phyloP scores from a whole-genome alignment of 345 rosid species.

The Eutrema yunnanense region DNA sequence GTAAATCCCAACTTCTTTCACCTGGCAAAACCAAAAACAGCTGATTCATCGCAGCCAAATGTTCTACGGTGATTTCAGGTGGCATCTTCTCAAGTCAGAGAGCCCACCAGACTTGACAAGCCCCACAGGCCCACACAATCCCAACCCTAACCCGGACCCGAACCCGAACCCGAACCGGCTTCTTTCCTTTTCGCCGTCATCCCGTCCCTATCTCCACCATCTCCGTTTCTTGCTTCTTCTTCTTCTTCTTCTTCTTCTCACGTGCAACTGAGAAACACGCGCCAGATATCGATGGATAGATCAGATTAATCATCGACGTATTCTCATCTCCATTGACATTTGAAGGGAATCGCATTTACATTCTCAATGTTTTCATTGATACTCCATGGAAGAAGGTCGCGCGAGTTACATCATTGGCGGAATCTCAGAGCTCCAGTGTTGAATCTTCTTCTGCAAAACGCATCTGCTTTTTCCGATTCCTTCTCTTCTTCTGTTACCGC shows the following conservation, averaged over 20 bases:
- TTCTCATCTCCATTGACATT: no score
- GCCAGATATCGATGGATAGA: no score
- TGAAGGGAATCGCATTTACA: not conserved
- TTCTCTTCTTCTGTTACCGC: conserved; percentile 8
- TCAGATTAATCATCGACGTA: no score
- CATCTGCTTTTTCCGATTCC: not conserved
- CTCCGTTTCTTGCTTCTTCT: not conserved
- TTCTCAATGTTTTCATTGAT: conserved; percentile 8
- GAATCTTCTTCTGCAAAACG: conserved; percentile 1
- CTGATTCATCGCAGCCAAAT: no score
- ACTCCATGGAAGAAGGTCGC: conserved; percentile 2
- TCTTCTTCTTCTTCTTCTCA: not conserved
- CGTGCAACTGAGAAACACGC: not conserved
- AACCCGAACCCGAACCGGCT: no score
- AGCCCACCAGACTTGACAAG: not conserved
- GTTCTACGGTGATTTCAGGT: no score
- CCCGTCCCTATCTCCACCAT: not conserved
- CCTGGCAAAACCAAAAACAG: conserved; percentile 31
- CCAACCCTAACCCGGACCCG: not conserved
- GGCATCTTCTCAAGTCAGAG: no score
- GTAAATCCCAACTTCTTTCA: conserved; percentile 81
- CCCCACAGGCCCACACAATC: not conserved
- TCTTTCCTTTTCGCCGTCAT: not conserved
- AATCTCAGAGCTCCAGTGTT: not conserved
- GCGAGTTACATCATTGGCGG: conserved; percentile 18